A percentile compares a stretch with the other conserved stretches of the same genome.
These are phyloP conservation scores for Phalaenopsis equestris DNA, from an alignment of 106 monocot species.

Conservation along the genomic window DNA sequence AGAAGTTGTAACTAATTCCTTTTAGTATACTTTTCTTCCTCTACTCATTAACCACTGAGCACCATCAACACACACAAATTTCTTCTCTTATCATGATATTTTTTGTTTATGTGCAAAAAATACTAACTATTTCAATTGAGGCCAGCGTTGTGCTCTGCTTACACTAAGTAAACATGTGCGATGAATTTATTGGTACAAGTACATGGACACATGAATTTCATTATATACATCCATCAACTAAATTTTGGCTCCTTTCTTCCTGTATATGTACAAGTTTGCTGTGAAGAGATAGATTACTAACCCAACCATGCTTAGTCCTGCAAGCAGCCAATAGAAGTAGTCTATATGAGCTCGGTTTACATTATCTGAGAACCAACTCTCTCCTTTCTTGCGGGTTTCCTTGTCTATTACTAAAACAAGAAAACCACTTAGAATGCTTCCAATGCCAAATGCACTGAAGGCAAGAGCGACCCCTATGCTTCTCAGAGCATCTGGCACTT, in stretches of 20 bases:
- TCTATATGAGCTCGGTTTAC: conserved; percentile 17
- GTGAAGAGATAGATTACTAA: conserved; percentile 11
- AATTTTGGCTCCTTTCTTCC: conserved; percentile 4
- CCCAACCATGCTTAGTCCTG: conserved; percentile 9
- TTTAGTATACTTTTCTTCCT: too few relatives aligned
- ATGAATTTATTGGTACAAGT: too few relatives aligned
- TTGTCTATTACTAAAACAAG: conserved; percentile 13
- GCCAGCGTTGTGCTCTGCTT: too few relatives aligned
- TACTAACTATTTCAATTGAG: too few relatives aligned
- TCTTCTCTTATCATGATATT: too few relatives aligned
- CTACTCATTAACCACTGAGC: too few relatives aligned
- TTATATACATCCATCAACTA: too few relatives aligned
- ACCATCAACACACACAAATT: too few relatives aligned
- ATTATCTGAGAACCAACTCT: conserved; percentile 19
- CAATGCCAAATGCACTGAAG: conserved; percentile 22
- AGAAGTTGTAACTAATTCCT: too few relatives aligned
- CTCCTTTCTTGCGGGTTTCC: not conserved
- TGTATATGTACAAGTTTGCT: conserved; percentile 10
- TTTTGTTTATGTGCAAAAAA: too few relatives aligned
- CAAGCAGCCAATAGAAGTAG: conserved; percentile 32
- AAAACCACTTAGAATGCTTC: conserved; percentile 26
- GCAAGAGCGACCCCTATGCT: conserved; percentile 28
- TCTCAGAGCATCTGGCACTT: conserved; percentile 21
- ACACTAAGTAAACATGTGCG: too few relatives aligned
- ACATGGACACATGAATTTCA: too few relatives aligned